phyloP scores from a whole-genome alignment of 2,329 filamentous ascomycete genomes.

The Gliomastix tumulicola region DNA sequence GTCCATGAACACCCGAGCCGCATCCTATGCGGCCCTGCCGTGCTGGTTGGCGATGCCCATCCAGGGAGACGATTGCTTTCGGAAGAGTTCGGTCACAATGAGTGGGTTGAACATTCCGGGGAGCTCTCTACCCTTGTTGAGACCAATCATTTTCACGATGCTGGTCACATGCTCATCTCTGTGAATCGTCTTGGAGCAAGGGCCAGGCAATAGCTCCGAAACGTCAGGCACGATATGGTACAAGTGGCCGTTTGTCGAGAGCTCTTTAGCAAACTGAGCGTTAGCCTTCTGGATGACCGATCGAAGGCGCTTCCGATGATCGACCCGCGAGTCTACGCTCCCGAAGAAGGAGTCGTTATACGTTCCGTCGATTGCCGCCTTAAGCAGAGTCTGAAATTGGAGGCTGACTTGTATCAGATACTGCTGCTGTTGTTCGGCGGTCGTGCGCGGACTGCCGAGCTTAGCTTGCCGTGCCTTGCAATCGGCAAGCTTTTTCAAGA shows the following conservation, averaged over 20 bases:
- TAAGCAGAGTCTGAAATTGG: conserved; percentile 24
- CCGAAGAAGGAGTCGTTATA: conserved; percentile 22
- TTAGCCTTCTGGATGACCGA: conserved; percentile 20
- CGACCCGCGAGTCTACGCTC: conserved; percentile 2
- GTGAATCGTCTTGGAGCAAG: conserved; percentile 4
- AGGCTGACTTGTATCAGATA: conserved; percentile 39
- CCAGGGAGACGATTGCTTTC: conserved; percentile 52
- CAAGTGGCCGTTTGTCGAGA: conserved; percentile 16
- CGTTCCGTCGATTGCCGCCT: conserved; percentile 15
- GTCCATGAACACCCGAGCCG: conserved; percentile 18
- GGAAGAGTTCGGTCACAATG: conserved; percentile 52
- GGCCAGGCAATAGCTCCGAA: not conserved
- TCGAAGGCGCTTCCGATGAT: conserved; percentile 15
- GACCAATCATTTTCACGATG: conserved; percentile 17
- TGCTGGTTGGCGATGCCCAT: conserved; percentile 30
- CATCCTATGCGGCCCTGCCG: not conserved
- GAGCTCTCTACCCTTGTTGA: conserved; percentile 37
- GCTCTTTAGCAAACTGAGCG: conserved; percentile 16
- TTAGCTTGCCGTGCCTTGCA: conserved; percentile 29
- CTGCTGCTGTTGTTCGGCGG: conserved; percentile 35
- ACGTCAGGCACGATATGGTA: conserved; percentile 20
- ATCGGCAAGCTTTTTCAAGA: conserved; percentile 22
- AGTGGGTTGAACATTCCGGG: conserved; percentile 54
- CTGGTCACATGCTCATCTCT: conserved; percentile 11
- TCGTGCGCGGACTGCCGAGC: conserved; percentile 41